Conservation (phyloP, 2,329 filamentous ascomycete species). For the Diaporthe eres region DNA sequence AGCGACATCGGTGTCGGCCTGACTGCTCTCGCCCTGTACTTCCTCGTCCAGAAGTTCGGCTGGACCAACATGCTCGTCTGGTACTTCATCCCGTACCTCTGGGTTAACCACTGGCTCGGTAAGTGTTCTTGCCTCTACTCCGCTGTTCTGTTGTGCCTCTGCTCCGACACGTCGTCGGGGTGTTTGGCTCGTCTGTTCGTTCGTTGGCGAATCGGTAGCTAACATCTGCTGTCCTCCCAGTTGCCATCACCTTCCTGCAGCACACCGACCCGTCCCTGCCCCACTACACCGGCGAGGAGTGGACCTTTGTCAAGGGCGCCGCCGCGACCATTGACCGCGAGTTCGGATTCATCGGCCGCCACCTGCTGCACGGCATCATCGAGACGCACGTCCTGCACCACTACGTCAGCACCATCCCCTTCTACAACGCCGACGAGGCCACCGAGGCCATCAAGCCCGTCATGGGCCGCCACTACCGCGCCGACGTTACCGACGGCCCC, state of each 20-base stretch:
- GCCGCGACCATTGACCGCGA: conserved; percentile 97
- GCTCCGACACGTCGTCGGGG: too few species aligned
- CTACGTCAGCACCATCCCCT: conserved; percentile 95
- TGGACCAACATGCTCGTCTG: conserved; percentile 91
- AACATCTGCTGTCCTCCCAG: conserved; percentile 58
- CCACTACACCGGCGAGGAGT: conserved; percentile 88
- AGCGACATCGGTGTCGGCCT: conserved; percentile 87
- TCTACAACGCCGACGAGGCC: conserved; percentile 96
- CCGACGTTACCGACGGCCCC: conserved; percentile 82
- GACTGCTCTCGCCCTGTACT: conserved; percentile 72
- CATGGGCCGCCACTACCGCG: conserved; percentile 96
- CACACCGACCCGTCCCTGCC: conserved; percentile 96
- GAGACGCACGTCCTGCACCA: conserved; percentile 99
- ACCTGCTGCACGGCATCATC: conserved; percentile 94
- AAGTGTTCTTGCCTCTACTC: conserved; percentile 59
- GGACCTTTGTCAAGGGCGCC: conserved; percentile 94
- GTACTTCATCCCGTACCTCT: conserved; percentile 96
- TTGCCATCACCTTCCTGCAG: conserved; percentile 97
- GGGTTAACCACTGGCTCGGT: conserved; percentile 99
- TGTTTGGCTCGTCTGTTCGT: not conserved
- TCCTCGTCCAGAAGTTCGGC: conserved; percentile 83
- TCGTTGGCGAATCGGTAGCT: not conserved
- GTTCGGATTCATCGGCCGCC: conserved; percentile 94
- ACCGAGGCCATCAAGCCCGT: conserved; percentile 93
- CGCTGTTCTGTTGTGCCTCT: too few species aligned